A percentile compares a stretch with the other conserved stretches of the same genome.
Evolutionary conservation across 2,329 filamentous ascomycete genomes (phyloP).

Genomic region (Magnaporthiopsis poae): DNA sequence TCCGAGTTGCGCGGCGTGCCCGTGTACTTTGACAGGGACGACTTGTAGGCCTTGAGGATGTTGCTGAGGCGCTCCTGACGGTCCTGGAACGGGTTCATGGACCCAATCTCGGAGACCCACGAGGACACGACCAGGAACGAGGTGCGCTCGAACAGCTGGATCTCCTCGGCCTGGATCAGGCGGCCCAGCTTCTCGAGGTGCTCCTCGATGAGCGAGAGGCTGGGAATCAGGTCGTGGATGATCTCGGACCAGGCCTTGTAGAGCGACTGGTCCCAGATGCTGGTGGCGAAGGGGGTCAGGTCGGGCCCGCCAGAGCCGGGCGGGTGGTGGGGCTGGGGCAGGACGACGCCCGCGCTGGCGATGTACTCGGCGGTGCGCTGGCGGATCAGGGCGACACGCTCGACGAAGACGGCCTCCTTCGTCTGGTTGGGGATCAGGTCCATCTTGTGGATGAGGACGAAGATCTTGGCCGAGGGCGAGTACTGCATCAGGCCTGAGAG

Average conservation of each 20-base stretch:
- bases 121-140: slow-evolving; percentile 95
- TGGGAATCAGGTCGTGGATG: slow-evolving; percentile 95
- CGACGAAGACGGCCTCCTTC: slow-evolving; percentile 73
- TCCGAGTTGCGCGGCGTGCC: slow-evolving; percentile 72
- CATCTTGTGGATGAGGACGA: slow-evolving; percentile 97
- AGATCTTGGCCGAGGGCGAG: slow-evolving; percentile 71
- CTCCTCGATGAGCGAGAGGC: slow-evolving; percentile 75
- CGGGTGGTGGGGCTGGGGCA: slow-evolving; percentile 11
- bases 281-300: slow-evolving; percentile 83
- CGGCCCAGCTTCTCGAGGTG: slow-evolving; percentile 74
- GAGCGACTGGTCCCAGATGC: slow-evolving; percentile 95
- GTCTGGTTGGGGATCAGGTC: slow-evolving; percentile 77
- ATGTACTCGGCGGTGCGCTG: slow-evolving; percentile 56
- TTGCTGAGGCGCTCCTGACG: slow-evolving; percentile 90
- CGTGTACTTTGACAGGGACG: slow-evolving; percentile 65
- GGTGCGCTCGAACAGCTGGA: slow-evolving; percentile 87
- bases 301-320: slow-evolving; percentile 38
- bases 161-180: slow-evolving; percentile 83
- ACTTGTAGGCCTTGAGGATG: slow-evolving; percentile 98
- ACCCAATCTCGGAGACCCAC: slow-evolving; percentile 67
- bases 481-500: slow-evolving; percentile 81
- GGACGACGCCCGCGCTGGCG: slow-evolving; percentile 26
- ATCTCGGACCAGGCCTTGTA: slow-evolving; percentile 98
- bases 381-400: slow-evolving; percentile 67
- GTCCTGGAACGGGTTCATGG: slow-evolving; percentile 78